A percentile compares a stretch with the other conserved stretches of the same genome.
These are phyloP conservation scores for Gnomoniopsis sp. DNA, from an alignment of 2,329 filamentous ascomycete genomes.

Conservation along the genomic window DNA sequence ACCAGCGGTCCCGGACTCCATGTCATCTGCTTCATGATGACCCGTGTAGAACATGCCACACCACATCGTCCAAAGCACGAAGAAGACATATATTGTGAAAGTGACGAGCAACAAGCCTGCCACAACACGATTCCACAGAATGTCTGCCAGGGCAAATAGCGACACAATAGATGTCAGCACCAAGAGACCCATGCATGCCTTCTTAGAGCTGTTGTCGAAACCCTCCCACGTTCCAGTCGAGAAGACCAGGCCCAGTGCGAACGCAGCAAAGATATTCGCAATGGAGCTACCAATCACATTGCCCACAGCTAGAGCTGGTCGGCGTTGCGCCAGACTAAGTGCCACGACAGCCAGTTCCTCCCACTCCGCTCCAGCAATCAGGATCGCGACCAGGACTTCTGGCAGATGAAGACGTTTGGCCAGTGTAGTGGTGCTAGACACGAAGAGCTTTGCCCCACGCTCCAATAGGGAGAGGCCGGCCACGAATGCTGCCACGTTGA, in stretches of 20 bases:
- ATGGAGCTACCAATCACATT: conserved; percentile 53
- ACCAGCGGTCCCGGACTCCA: conserved; percentile 24
- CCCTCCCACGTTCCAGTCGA: conserved; percentile 20
- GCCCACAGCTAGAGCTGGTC: conserved; percentile 46
- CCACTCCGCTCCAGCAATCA: conserved; percentile 53
- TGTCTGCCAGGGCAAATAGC: conserved; percentile 30
- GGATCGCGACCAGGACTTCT: conserved; percentile 44
- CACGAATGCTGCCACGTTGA: conserved; percentile 40
- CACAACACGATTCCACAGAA: conserved; percentile 20
- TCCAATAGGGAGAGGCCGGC: conserved; percentile 47
- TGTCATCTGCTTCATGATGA: conserved; percentile 28
- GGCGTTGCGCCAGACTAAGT: conserved; percentile 41
- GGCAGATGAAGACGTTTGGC: conserved; percentile 42
- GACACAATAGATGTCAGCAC: conserved; percentile 37
- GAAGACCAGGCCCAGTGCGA: conserved; percentile 48
- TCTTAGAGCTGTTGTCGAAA: conserved; percentile 46
- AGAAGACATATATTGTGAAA: conserved; percentile 42
- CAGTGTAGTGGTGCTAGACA: conserved; percentile 47
- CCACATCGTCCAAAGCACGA: conserved; percentile 42
- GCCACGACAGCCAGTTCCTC: conserved; percentile 53
- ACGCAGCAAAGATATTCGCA: conserved; percentile 54
- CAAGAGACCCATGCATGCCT: conserved; percentile 42
- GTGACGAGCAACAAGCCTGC: conserved; percentile 37
- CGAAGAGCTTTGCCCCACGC: conserved; percentile 48
- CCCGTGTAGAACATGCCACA: conserved; percentile 37